Evolutionary conservation across 768 basidiomycete species (phyloP).

Genomic region (Mycena latifolia): DNA sequence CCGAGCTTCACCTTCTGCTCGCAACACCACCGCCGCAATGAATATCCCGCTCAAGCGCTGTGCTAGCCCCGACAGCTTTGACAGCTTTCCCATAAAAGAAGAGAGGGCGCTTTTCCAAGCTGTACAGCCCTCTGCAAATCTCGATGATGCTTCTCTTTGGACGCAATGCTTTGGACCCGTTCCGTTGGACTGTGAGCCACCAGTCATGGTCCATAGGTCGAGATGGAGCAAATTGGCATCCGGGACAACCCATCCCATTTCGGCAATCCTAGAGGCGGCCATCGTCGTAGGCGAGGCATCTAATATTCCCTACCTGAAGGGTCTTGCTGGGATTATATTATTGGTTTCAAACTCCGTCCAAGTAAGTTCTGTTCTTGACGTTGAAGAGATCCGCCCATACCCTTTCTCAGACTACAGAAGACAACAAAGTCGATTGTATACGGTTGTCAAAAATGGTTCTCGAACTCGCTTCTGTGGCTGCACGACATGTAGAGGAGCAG

Average conservation of each 20-base stretch:
- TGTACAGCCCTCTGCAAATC: conserved; percentile 16
- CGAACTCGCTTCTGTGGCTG: conserved; percentile 28
- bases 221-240: conserved; percentile 30
- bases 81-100: conserved; percentile 23
- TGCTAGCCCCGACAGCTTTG: conserved; percentile 32
- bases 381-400: background rate
- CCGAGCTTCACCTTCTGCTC: conserved; percentile 25
- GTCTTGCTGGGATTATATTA: conserved; percentile 36
- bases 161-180: conserved; percentile 31
- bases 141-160: conserved; percentile 33
- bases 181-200: conserved; percentile 24
- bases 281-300: conserved; percentile 34
- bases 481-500: conserved; percentile 11
- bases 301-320: conserved; percentile 37
- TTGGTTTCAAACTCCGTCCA: conserved; percentile 34
- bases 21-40: conserved; percentile 29
- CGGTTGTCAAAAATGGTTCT: conserved; percentile 28
- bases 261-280: conserved; percentile 17
- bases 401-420: conserved; percentile 30
- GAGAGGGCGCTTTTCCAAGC: conserved; percentile 19
- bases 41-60: conserved; percentile 31
- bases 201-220: conserved; percentile 25
- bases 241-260: conserved; percentile 27
- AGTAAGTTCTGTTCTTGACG: conserved; percentile 2
- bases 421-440: conserved; percentile 30